Base-by-base conservation (phyloP, 2,329 filamentous ascomycete species). In the Diaporthe sp. region DNA sequence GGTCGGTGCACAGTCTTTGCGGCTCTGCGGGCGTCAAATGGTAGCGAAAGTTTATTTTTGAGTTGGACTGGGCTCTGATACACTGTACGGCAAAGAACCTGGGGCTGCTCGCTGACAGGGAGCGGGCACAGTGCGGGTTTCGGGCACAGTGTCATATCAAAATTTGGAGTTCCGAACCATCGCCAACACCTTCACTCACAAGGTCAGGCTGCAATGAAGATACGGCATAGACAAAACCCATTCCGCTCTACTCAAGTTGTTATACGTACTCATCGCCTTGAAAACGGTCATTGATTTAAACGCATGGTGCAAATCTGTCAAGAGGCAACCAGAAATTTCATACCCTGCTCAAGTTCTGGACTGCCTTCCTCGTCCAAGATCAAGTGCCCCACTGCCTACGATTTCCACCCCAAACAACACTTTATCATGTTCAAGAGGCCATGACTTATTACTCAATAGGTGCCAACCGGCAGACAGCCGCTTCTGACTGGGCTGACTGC, bases 401-500 rank as follows among this genome's bases (percentile, higher is more conserved):
- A 42, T 55, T 39, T n/a, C 34, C n/a, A 34, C 12, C 44, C 13
- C 51, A n/a, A 3, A 65, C 60, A 73, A 65, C 60, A 39, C 31
- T 60, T 65, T 53, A 73, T 57, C 71, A 62, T 65, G 71, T 61
- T 57, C 49, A 55, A 12, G 46, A 73, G 42, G 51, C 58, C 39
- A 81, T 86, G 78, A 85, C 88, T 77, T 91, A 92, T 79, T 83
- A 97, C 79, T 93, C 95, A 62, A 92, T 93, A 77, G 97, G 97
- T 76, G 96, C 95, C 62, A 99, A 98, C 84, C 90, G 96, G 80
- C 95, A 98, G 81, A 94, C 96, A 25, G 92, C 93, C 22, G 94
- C 95, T 39, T 96, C 96, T 39, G 96, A 98, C 85, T 99, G 97
- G 97, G 65, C 65, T 70, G 92, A 94, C 82, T 82, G 85, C 28